These are phyloP conservation scores for Penicillium sp. DNA, from an alignment of 2,329 filamentous ascomycete genomes.

Conservation along the genomic window DNA sequence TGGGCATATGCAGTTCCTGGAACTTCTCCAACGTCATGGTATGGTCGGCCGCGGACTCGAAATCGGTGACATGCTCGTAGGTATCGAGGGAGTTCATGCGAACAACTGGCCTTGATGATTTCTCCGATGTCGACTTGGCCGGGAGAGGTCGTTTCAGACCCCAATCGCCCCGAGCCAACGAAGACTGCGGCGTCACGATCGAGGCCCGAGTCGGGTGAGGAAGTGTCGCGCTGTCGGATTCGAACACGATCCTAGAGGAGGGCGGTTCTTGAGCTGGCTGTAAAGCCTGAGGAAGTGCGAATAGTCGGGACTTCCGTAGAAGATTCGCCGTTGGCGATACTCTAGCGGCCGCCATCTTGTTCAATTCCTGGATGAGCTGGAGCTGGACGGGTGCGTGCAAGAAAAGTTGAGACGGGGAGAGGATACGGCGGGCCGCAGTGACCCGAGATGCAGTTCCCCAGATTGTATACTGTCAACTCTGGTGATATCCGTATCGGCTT, in stretches of 20 bases:
- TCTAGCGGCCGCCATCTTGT: conserved; percentile 49
- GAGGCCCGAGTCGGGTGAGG: conserved; percentile 81
- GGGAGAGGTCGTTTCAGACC: conserved; percentile 87
- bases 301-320: conserved; percentile 84
- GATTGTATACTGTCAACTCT: neutral
- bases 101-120: conserved; percentile 71
- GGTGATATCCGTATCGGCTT: too few relatives aligned
- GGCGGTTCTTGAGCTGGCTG: conserved; percentile 61
- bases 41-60: conserved; percentile 80
- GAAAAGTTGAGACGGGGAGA: conserved; percentile 38
- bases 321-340: conserved; percentile 68
- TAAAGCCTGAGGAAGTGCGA: conserved; percentile 80
- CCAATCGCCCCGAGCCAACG: conserved; percentile 82
- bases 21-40: conserved; percentile 81
- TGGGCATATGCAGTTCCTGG: conserved; percentile 76
- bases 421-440: conserved; percentile 29
- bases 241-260: conserved; percentile 52
- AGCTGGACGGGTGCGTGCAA: conserved; percentile 25
- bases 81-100: conserved; percentile 80
- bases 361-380: conserved; percentile 27
- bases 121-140: conserved; percentile 71
- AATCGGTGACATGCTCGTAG: conserved; percentile 87
- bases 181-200: conserved; percentile 75
- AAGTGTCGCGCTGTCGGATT: conserved; percentile 72
- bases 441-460: conserved; percentile 24